Base-by-base conservation (phyloP, 129 eudicot genomes). In the Chrysanthemum seticuspe region DNA sequence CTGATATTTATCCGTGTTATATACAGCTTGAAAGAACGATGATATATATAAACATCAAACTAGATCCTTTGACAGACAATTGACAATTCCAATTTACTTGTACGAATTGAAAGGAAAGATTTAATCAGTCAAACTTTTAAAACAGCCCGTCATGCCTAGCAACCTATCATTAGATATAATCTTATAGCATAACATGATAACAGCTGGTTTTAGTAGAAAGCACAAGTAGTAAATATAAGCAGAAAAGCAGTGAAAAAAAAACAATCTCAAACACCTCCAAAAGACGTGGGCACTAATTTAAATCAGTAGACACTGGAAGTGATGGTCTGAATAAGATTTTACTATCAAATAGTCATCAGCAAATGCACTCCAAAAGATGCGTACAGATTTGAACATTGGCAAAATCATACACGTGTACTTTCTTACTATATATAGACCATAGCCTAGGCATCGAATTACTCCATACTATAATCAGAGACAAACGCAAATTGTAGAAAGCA, bases 341-440 rank as follows among this genome's bases (percentile, higher is more conserved):
- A 31, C 36, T 31, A 31, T 31, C 36, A 4, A 29, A 29, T 29
- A 29, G 34, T 29, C 34, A 29, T 29, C 34, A 29, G 34, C 34
- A 29, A 29, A 29, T 29, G 34, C 34, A 29, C 34, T 29, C 34
- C 44, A 36, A 36, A 36, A 36, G 44, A 68, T 27, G 73, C 48
- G 19, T 2, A 14, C 27, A 51, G 62, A 23, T 68, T 25, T n/a
- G 7, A 68, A 14, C 44, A 52, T 51, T 71, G 58, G 66, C 31
- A 56, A 56, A 55, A 23, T 16, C 31, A 13, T 40, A 57, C 76
- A 58, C 6, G 45, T 44, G 76, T 44, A 19, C 50, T 19, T 57
- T 16, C 47, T 57, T 72, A 19, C 76, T 72, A 72, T 72, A 72
- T 18, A 72, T 57, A 72, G 67, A 57, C 15, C 57, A 45, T 51